These are phyloP conservation scores for Tremellales sp. DNA, from an alignment of 1,284 basidiomycete species.

Conservation along the genomic window DNA sequence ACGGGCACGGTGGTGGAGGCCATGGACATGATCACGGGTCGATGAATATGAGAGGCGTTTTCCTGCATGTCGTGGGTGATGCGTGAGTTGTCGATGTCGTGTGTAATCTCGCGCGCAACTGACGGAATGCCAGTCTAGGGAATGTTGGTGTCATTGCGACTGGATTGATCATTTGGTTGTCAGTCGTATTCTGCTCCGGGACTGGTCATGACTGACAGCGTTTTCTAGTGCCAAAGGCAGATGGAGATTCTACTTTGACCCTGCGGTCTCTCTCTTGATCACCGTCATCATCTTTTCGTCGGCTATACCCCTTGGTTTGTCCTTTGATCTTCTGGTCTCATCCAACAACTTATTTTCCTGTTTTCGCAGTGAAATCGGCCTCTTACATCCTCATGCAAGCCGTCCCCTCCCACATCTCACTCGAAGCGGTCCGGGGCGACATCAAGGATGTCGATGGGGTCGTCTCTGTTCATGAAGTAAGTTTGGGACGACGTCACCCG, in stretches of 20 bases:
- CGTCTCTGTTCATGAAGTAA: conserved; percentile 84
- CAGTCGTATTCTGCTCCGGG: conserved; percentile 17
- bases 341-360: not conserved
- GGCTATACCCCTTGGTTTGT: conserved; percentile 82
- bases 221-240: conserved; percentile 33
- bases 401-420: conserved; percentile 81
- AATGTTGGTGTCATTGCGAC: conserved; percentile 97
- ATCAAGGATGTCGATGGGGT: conserved; percentile 83
- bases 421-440: conserved; percentile 76
- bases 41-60: conserved; percentile 97
- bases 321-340: not conserved
- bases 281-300: conserved; percentile 96
- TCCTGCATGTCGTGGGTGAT: conserved; percentile 94
- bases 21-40: conserved; percentile 63
- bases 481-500: too few relatives aligned
- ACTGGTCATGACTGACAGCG: conserved; percentile 1
- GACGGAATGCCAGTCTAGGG: conserved; percentile 56
- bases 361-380: conserved; percentile 71
- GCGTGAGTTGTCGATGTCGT: conserved; percentile 53
- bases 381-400: conserved; percentile 97
- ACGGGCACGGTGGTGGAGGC: conserved; percentile 16
- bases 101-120: conserved; percentile 4
- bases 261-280: conserved; percentile 88
- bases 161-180: conserved; percentile 86
- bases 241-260: conserved; percentile 86